phyloP scores from a whole-genome alignment of 2,329 filamentous ascomycete genomes.

The Exophiala oligosperma region DNA sequence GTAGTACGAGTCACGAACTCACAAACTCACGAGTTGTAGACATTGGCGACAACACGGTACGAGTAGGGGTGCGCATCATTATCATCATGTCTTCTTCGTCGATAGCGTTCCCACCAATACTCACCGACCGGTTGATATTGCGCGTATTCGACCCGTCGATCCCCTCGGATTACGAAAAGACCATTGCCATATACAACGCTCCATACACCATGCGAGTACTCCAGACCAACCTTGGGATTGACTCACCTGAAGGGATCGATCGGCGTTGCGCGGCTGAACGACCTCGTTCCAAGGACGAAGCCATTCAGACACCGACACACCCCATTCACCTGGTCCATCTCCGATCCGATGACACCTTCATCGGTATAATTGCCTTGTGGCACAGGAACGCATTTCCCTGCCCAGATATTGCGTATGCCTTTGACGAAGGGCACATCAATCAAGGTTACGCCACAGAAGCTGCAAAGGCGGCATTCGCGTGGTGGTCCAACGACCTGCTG shows the following conservation, averaged over 20 bases:
- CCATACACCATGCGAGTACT: too few relatives aligned
- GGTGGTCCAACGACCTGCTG: slow-evolving; percentile 9
- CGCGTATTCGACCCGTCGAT: too few relatives aligned
- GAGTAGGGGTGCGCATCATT: too few relatives aligned
- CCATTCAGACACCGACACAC: slow-evolving; percentile 1
- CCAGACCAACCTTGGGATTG: not conserved
- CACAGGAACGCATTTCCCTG: slow-evolving; percentile 3
- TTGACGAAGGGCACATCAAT: not conserved
- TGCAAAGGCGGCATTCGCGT: slow-evolving; percentile 1
- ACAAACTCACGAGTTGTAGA: too few relatives aligned
- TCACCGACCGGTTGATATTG: too few relatives aligned
- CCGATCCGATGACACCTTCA: not conserved
- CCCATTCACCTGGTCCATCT: slow-evolving; percentile 7
- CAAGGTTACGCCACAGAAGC: slow-evolving; percentile 16
- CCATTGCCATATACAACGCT: too few relatives aligned
- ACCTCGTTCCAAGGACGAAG: not conserved
- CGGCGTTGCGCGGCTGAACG: not conserved
- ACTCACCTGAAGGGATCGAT: slow-evolving; percentile 1
- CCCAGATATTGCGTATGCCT: slow-evolving; percentile 7
- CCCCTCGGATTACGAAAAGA: too few relatives aligned
- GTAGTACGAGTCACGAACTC: too few relatives aligned
- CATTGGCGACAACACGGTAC: too few relatives aligned
- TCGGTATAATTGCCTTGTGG: slow-evolving; percentile 6
- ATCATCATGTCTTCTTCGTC: too few relatives aligned
- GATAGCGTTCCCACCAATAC: too few relatives aligned